A percentile compares a stretch with the other conserved stretches of the same genome.
phyloP scores from a whole-genome alignment of 192 early-diverging fungal genomes.

The Coemansia sp. region DNA sequence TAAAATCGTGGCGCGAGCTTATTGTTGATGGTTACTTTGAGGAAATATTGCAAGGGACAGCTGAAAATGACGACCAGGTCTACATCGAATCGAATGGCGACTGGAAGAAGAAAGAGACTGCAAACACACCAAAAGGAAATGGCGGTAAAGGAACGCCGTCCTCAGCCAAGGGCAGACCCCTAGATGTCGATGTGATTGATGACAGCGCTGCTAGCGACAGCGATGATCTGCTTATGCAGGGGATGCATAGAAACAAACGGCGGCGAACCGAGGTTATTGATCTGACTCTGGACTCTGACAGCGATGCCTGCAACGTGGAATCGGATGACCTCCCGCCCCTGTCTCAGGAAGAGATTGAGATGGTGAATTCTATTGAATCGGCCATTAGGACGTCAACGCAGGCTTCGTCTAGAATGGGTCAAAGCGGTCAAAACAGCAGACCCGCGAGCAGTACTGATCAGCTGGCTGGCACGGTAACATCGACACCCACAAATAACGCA shows the following conservation, averaged over 20 bases:
- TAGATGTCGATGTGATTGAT: conserved; percentile 19
- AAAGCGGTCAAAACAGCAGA: neutral
- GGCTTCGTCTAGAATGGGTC: neutral
- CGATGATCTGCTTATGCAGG: neutral
- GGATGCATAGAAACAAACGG: conserved; percentile 30
- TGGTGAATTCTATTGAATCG: conserved; percentile 21
- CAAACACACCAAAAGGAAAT: conserved; percentile 43
- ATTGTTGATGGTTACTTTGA: conserved; percentile 69
- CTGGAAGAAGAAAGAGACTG: conserved; percentile 42
- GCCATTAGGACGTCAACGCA: neutral
- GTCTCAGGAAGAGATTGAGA: conserved; percentile 42
- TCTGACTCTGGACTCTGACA: conserved; percentile 59
- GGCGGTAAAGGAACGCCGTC: conserved; percentile 3
- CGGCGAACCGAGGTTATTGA: conserved; percentile 62
- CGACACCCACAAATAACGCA: neutral
- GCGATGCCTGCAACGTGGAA: conserved; percentile 4
- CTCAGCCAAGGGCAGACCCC: neutral
- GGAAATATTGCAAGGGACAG: conserved; percentile 35
- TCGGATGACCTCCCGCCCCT: conserved; percentile 19
- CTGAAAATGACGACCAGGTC: conserved; percentile 37
- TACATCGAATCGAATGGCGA: conserved; percentile 38
- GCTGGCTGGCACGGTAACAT: neutral
- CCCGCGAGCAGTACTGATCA: neutral
- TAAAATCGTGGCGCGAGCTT: conserved; percentile 57
- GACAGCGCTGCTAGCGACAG: conserved; percentile 35